Percentiles rank a stretch among this genome's conserved stretches.
Conservation (phyloP, 2,329 filamentous ascomycete genomes). For the Microdochium nivale region DNA sequence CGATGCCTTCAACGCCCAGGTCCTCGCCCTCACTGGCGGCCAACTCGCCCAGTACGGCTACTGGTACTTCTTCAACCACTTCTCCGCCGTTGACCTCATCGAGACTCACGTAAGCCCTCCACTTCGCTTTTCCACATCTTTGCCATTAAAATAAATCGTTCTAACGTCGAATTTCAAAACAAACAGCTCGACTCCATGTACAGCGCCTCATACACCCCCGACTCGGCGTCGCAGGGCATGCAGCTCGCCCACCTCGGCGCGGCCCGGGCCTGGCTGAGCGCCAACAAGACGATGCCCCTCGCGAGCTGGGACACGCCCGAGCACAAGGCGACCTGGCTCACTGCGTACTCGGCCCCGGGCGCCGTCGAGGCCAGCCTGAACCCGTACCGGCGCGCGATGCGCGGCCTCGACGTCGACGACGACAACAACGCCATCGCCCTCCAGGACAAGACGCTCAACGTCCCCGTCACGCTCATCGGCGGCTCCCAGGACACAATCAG, state of each 20-base stretch:
- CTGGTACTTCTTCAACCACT: constrained; percentile 7
- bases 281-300: constrained; percentile 2
- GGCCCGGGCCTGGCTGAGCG: constrained; percentile 4
- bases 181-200: constrained; percentile 5
- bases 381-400: constrained; percentile 2
- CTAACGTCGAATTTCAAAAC: neutral
- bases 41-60: constrained; percentile 2
- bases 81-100: constrained; percentile 1
- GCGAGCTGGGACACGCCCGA: constrained; percentile 3
- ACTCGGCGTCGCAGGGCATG: constrained; percentile 2
- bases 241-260: constrained; percentile 3
- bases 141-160: no score
- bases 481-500: neutral
- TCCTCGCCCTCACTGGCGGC: neutral
- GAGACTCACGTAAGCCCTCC: constrained; percentile 1
- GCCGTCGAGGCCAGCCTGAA: constrained; percentile 2
- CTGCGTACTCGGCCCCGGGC: constrained; percentile 1
- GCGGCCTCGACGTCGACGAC: constrained; percentile 2
- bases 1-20: neutral
- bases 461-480: neutral
- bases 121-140: neutral
- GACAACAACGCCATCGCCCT: constrained; percentile 1
- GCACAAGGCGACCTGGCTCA: constrained; percentile 3
- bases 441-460: neutral
- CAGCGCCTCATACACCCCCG: constrained; percentile 1